Percentiles rank a stretch among this genome's conserved stretches.
These are phyloP conservation scores for Linum tenue DNA, from an alignment of 345 rosid species.

Conservation along the genomic window DNA sequence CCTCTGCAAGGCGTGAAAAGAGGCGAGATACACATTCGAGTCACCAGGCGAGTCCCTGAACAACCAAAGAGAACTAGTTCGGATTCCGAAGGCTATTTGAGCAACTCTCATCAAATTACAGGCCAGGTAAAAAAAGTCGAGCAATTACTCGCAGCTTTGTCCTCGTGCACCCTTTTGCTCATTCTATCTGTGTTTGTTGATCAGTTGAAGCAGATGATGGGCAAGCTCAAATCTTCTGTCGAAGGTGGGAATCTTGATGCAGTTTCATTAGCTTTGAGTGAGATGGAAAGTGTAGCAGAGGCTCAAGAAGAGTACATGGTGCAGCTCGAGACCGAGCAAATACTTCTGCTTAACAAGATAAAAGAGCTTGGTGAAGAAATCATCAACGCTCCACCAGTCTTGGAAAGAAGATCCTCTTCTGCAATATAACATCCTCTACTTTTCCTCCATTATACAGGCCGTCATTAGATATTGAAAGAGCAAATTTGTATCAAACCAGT, in stretches of 20 bases:
- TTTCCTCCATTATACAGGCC: no score
- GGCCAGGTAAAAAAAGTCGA: slow-evolving; percentile 30
- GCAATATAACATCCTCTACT: not conserved
- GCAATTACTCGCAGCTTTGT: not conserved
- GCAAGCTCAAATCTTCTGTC: slow-evolving; percentile 44
- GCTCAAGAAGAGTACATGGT: slow-evolving; percentile 65
- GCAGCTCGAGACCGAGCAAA: slow-evolving; percentile 86
- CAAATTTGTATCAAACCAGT: no score
- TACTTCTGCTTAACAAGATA: slow-evolving; percentile 65
- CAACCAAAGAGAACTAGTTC: slow-evolving; percentile 35
- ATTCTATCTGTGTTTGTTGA: not conserved
- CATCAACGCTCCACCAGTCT: slow-evolving; percentile 41
- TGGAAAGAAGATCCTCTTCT: slow-evolving; percentile 33
- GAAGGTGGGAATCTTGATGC: slow-evolving; percentile 63
- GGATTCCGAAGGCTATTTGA: slow-evolving; percentile 46
- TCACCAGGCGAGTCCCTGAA: slow-evolving; percentile 69
- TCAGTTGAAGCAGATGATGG: slow-evolving; percentile 62
- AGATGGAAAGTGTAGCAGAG: slow-evolving; percentile 68
- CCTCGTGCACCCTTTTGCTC: not conserved
- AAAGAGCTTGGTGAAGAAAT: slow-evolving; percentile 88
- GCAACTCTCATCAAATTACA: slow-evolving; percentile 46
- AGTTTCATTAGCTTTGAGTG: slow-evolving; percentile 45
- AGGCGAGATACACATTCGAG: slow-evolving; percentile 74
- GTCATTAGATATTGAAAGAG: no score
- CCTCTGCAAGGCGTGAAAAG: slow-evolving; percentile 88